Evolutionary conservation across 257 asterid genomes (phyloP).

Genomic region (Echium plantagineum): DNA sequence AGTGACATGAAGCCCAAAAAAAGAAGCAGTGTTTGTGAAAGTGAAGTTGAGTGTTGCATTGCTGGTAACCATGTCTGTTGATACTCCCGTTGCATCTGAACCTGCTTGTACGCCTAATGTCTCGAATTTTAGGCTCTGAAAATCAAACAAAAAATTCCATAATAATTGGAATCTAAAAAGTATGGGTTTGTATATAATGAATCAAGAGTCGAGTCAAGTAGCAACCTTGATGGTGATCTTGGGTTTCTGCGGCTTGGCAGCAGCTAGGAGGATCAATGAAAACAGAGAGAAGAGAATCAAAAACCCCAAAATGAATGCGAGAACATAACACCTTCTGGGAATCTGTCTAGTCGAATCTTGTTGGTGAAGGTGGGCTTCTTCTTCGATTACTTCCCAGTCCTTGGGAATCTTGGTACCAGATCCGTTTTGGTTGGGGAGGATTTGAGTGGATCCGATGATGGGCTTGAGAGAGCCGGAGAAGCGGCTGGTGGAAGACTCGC

Average conservation of each 20-base stretch:
- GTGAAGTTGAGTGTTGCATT: constrained; percentile 52
- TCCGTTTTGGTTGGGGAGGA: constrained; percentile 57
- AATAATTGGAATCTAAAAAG: too few species aligned
- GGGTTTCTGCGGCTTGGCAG: constrained; percentile 65
- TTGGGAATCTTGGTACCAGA: constrained; percentile 47
- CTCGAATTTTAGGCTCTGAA: constrained; percentile 55
- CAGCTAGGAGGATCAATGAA: constrained; percentile 56
- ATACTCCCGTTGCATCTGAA: constrained; percentile 49
- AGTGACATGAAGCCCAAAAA: constrained; percentile 64
- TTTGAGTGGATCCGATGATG: constrained; percentile 44
- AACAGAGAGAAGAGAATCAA: constrained; percentile 49
- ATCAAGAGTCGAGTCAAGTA: background rate
- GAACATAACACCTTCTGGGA: constrained; percentile 54
- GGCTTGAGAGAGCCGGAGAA: constrained; percentile 73
- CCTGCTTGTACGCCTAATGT: constrained; percentile 68
- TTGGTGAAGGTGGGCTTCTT: constrained; percentile 58
- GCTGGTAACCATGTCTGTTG: constrained; percentile 67
- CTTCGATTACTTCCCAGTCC: constrained; percentile 62
- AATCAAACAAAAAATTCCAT: background rate
- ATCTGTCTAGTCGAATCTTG: constrained; percentile 28
- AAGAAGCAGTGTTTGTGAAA: constrained; percentile 53
- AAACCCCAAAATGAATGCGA: constrained; percentile 52
- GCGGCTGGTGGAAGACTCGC: constrained; percentile 84
- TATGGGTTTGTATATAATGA: too few species aligned
- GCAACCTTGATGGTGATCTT: constrained; percentile 51